These are phyloP conservation scores for Sanghuangporus sanghuang DNA, from an alignment of 1,284 basidiomycete species.

Conservation along the genomic window DNA sequence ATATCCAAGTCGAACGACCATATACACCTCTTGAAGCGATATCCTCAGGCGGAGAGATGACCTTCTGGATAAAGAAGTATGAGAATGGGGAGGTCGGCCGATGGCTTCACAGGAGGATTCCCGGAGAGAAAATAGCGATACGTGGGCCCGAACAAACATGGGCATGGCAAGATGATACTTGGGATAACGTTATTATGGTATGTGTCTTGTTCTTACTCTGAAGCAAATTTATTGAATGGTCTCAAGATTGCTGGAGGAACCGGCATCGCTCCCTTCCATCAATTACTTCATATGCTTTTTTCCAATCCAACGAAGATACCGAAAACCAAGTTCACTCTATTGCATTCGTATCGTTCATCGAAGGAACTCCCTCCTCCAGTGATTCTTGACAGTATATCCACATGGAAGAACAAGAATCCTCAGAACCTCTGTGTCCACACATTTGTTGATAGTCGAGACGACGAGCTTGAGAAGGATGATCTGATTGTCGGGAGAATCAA, in stretches of 20 bases:
- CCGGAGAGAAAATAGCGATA: conserved; percentile 66
- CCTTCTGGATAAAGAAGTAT: conserved; percentile 77
- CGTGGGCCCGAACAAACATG: conserved; percentile 77
- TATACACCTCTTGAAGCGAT: conserved; percentile 77
- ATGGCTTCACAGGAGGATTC: conserved; percentile 69
- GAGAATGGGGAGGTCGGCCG: conserved; percentile 74
- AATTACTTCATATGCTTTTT: conserved; percentile 43
- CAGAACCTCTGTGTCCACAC: conserved; percentile 50
- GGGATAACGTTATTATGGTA: conserved; percentile 80
- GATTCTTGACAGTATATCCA: conserved; percentile 46
- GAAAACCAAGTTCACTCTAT: conserved; percentile 56
- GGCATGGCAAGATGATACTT: conserved; percentile 53
- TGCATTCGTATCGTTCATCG: conserved; percentile 61
- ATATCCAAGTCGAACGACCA: conserved; percentile 83
- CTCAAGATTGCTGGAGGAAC: conserved; percentile 77
- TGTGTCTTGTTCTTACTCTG: conserved; percentile 21
- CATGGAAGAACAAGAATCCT: conserved; percentile 43
- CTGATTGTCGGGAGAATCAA: conserved; percentile 50
- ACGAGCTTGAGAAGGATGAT: conserved; percentile 22
- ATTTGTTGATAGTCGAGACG: conserved; percentile 53
- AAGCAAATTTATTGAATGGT: conserved; percentile 1
- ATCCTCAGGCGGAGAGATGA: conserved; percentile 55
- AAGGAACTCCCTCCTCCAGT: conserved; percentile 60
- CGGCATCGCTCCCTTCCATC: conserved; percentile 76
- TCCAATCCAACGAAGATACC: conserved; percentile 26